Conservation (phyloP, 140 eudicot genomes). For the Ambrosia hybrid region DNA sequence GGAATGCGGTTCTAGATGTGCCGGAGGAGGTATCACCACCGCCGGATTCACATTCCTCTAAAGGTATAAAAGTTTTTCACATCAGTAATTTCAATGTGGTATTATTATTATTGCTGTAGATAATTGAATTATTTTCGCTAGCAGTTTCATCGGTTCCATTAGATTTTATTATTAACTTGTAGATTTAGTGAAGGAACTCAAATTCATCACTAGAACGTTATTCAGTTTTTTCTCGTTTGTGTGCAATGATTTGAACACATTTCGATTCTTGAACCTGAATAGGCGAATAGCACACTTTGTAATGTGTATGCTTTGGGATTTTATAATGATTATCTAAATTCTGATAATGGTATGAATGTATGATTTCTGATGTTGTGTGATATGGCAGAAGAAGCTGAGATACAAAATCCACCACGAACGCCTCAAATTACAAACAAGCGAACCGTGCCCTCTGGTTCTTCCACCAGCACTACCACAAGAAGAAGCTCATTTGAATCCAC, state of each 20-base stretch:
- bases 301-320: background rate
- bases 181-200: background rate
- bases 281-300: background rate
- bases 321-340: background rate
- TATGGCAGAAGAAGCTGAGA: conserved; percentile 53
- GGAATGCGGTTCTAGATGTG: conserved; percentile 78
- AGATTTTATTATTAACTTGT: background rate
- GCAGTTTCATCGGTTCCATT: background rate
- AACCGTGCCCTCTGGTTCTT: conserved; percentile 34
- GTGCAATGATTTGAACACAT: background rate
- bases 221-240: background rate
- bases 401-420: conserved; percentile 53
- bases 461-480: conserved; percentile 43
- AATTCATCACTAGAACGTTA: background rate
- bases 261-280: background rate
- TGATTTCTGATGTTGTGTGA: conserved; percentile 17
- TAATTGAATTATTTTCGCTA: background rate
- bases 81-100: background rate
- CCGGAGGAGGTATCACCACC: conserved; percentile 50
- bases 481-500: conserved; percentile 35
- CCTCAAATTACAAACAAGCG: conserved; percentile 41
- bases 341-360: background rate
- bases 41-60: conserved; percentile 46
- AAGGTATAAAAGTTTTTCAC: conserved; percentile 40
- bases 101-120: background rate